Conservation (phyloP, 1,284 basidiomycete genomes). For the Sporisorium exsertum region DNA sequence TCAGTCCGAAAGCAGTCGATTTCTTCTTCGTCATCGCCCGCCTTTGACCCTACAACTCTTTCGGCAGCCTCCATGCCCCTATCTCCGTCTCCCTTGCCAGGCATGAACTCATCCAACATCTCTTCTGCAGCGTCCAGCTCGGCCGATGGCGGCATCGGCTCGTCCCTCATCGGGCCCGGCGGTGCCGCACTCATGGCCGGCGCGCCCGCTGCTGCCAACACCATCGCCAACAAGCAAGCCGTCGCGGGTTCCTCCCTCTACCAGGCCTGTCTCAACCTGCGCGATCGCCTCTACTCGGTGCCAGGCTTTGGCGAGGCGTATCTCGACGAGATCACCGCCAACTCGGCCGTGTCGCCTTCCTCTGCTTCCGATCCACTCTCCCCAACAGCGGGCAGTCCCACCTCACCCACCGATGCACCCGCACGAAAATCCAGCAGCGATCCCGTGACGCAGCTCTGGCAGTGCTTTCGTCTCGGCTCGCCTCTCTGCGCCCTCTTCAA, state of each 20-base stretch:
- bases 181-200: slow-evolving; percentile 54
- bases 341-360: slow-evolving; percentile 28
- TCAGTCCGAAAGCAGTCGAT: slow-evolving; percentile 49
- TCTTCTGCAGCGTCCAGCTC: slow-evolving; percentile 32
- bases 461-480: slow-evolving; percentile 89
- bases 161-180: slow-evolving; percentile 54
- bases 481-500: slow-evolving; percentile 96
- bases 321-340: slow-evolving; percentile 41
- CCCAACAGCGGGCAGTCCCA: slow-evolving; percentile 25
- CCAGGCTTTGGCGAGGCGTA: slow-evolving; percentile 67
- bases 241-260: slow-evolving; percentile 69
- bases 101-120: slow-evolving; percentile 21
- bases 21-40: slow-evolving; percentile 33
- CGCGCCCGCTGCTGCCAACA: slow-evolving; percentile 62
- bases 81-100: slow-evolving; percentile 32
- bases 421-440: slow-evolving; percentile 47
- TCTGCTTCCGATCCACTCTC: slow-evolving; percentile 25
- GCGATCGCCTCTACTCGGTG: slow-evolving; percentile 70
- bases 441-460: slow-evolving; percentile 89
- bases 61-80: slow-evolving; percentile 39
- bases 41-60: slow-evolving; percentile 33
- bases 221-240: slow-evolving; percentile 62
- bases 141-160: slow-evolving; percentile 58
- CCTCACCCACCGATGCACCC: slow-evolving; percentile 20
- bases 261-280: slow-evolving; percentile 69